Base-by-base conservation (phyloP, 176 grass and related monocot genomes). In the Pontederia paniculata region DNA sequence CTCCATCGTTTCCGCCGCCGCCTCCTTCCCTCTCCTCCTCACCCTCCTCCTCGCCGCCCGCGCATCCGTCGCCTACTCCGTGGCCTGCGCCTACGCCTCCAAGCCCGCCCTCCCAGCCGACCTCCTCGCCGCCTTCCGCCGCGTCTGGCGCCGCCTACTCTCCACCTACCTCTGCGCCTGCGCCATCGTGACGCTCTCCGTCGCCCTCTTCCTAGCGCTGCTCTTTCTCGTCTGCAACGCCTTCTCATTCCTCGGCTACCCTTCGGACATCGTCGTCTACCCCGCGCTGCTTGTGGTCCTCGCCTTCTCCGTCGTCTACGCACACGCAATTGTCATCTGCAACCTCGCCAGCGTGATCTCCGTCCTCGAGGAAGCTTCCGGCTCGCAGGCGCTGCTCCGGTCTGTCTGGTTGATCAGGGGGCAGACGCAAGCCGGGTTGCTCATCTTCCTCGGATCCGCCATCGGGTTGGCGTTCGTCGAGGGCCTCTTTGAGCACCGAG, bases 401-500 rank as follows among this genome's bases (percentile, higher is more conserved):
- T 87, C 86, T 7, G 64, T 90, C 51, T 69, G 71, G 17, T 57
- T 97, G 60, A 84, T 97, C 43, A 84, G 59, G 7, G 93, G 93
- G 9, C 83, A 90, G 63, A 97, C 80, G 10, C 93, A 97, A 63
- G 86, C 79, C 2, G 93, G 93, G 9, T 60, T 97, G 74, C 65
- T 90, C 60, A 88, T 97, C 56, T 97, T 97, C 68, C 86, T 97
- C 19, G 78, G 71, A 1, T 87, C 93, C 21, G 78, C 80, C 12
- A 84, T 97, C 21, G 93, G 86, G 4, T 61, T 97, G 37, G 68
- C 83, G 12, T 90, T 97, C 15, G 86, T 90, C 12, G 82, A 90
- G 55, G 93, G 86, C 9, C 70, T 97, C 23, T 97, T 97, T 45
- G 93, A 97, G 80, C 93, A 97, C 64, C 81, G 93, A 57, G 93